These are phyloP conservation scores for Misopates orontium DNA, from an alignment of 257 asterid species.

Conservation along the genomic window DNA sequence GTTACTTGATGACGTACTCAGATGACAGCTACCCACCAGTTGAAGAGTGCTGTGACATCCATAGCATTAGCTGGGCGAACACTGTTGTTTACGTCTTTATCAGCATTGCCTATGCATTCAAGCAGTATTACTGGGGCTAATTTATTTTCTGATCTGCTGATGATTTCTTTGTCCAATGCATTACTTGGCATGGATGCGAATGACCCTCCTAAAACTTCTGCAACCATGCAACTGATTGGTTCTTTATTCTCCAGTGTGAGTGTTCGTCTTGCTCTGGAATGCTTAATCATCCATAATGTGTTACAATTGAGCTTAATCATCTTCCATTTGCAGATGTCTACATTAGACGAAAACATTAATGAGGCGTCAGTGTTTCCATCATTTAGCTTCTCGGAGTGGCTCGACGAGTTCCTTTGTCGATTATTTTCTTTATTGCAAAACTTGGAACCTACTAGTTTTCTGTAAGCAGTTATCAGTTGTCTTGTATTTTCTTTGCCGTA, in stretches of 20 bases:
- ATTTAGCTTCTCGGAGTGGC: slow-evolving; percentile 91
- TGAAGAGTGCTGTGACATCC: slow-evolving; percentile 96
- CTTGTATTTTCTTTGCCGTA: slow-evolving; percentile 26
- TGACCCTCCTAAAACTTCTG: slow-evolving; percentile 98
- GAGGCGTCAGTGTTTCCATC: slow-evolving; percentile 62
- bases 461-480: slow-evolving; percentile 62
- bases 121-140: slow-evolving; percentile 45
- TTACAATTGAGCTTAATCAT: slow-evolving; percentile 36
- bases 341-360: slow-evolving; percentile 64
- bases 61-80: slow-evolving; percentile 90
- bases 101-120: slow-evolving; percentile 45
- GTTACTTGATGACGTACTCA: slow-evolving; percentile 42
- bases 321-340: slow-evolving; percentile 70
- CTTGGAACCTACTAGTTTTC: slow-evolving; percentile 86
- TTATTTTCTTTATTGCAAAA: slow-evolving; percentile 89
- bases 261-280: slow-evolving; percentile 25
- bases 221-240: slow-evolving; percentile 94
- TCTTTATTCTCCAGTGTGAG: slow-evolving; percentile 92
- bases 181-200: slow-evolving; percentile 99
- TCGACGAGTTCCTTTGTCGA: slow-evolving; percentile 93
- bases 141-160: slow-evolving; percentile 78
- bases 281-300: slow-evolving; percentile 16
- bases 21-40: slow-evolving; percentile 99
- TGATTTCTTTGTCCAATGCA: slow-evolving; percentile 83
- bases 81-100: slow-evolving; percentile 61